Base-by-base conservation (phyloP, 331 rosid species). In the Phaseolus coccineus region DNA sequence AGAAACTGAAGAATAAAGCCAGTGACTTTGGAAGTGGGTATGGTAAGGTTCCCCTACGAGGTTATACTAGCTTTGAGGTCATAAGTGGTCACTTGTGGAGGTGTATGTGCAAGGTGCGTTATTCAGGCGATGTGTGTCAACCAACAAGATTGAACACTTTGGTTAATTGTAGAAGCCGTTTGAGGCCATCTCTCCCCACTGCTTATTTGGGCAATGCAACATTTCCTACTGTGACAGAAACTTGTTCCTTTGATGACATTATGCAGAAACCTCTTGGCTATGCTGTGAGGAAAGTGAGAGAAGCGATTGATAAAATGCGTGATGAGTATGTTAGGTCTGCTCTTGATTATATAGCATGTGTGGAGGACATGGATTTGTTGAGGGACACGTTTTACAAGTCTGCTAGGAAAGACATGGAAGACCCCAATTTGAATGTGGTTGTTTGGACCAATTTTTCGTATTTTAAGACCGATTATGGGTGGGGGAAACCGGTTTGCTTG, bases 11-110 rank as follows among this genome's bases (percentile, higher is more conserved):
- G 80, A 37, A 40, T 19, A 77, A 77, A 52, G 77, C 57, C 0
- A 4, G 12, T 6, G 70, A 64, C 16, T 62, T 76, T 22, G 63
- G 68, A 56, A 40, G 22, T 39, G 70, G 44, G 19, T 10, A n/a
- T 15, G 58, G 35, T 22, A 3, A 19, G 2, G 4, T 2, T 58
- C 8, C 66, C 66, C 0, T 27, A 12, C 27, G 59, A 12, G 33
- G 51, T 65, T 82, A 27, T 13, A 71, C 87, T 33, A 76, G 84
- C 42, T 86, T 83, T 64, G 89, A 86, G 76, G 84, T 83, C 5
- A 77, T 86, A 9, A 44, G 40, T 4, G 89, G 89, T 13, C 82
- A 83, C 24, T 51, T 86, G 22, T 86, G 89, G 89, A 86, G 58
- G 48, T 80, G 87, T 12, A 81, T 80, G 22, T 52, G 58, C 12